These are phyloP conservation scores for Galerina sulciceps DNA, from an alignment of 768 basidiomycete genomes.

Conservation along the genomic window DNA sequence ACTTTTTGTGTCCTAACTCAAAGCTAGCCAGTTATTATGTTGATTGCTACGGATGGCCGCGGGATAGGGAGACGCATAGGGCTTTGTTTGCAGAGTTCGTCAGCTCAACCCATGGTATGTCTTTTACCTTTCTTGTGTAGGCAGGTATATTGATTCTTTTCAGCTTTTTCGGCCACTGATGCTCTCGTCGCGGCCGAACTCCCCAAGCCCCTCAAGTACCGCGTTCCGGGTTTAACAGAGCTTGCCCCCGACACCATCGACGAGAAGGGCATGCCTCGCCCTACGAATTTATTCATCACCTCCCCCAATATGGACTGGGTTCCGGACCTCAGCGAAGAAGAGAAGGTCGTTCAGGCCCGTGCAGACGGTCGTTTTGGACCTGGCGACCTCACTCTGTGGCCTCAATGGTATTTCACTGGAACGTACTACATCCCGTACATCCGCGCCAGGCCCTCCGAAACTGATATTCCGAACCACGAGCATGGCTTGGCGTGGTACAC, in stretches of 20 bases:
- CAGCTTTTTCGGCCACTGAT: too few relatives aligned
- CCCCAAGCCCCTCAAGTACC: not conserved
- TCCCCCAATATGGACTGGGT: conserved; percentile 4
- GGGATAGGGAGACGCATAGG: too few relatives aligned
- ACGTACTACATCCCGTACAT: not conserved
- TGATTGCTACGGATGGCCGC: too few relatives aligned
- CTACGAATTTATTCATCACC: not conserved
- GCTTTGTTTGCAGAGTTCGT: too few relatives aligned
- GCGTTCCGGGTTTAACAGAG: too few relatives aligned
- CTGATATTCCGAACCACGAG: not conserved
- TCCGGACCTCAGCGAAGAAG: not conserved
- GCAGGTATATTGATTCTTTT: too few relatives aligned
- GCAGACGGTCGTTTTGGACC: not conserved
- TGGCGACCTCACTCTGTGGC: conserved; percentile 2
- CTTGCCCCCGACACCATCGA: not conserved
- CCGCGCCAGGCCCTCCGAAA: not conserved
- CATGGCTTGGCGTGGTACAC: not conserved
- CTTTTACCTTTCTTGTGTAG: too few relatives aligned
- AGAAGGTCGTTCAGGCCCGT: not conserved
- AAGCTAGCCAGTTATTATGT: too few relatives aligned
- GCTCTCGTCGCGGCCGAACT: not conserved
- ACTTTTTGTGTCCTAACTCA: too few relatives aligned
- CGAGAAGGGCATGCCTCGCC: not conserved
- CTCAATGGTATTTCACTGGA: not conserved
- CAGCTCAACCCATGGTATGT: too few relatives aligned